Percentiles rank a stretch among this genome's conserved stretches.
phyloP scores from a whole-genome alignment of 805 yeast genomes.

The Metschnikowia henanensis region DNA sequence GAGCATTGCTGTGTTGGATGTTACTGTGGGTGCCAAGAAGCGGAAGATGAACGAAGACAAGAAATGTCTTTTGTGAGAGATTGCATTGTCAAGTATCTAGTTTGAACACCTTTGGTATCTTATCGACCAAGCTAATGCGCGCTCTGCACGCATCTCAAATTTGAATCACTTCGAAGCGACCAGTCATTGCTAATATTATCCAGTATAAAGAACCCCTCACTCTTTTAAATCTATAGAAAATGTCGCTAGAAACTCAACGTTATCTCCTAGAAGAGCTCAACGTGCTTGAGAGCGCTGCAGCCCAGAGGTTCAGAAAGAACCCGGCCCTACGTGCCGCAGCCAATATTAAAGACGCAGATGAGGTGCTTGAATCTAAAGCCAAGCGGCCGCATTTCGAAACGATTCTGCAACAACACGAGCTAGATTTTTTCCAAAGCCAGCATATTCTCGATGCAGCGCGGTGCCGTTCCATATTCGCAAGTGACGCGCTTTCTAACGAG shows the following conservation, averaged over 20 bases:
- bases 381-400: constrained; percentile 52
- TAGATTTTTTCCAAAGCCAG: constrained; percentile 48
- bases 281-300: constrained; percentile 63
- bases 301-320: constrained; percentile 59
- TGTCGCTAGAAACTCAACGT: constrained; percentile 36
- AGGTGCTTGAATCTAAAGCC: constrained; percentile 19
- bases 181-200: no score
- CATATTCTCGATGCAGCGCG: constrained; percentile 30
- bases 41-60: no score
- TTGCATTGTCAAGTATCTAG: not conserved
- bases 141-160: no score
- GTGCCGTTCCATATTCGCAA: constrained; percentile 2
- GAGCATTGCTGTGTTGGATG: no score
- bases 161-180: no score
- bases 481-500: constrained; percentile 12
- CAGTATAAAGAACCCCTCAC: no score
- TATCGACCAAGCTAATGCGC: no score
- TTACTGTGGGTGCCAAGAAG: no score
- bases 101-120: not conserved
- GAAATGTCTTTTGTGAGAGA: not conserved
- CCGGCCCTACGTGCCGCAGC: constrained; percentile 49
- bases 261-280: constrained; percentile 63
- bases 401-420: constrained; percentile 66
- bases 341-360: constrained; percentile 8
- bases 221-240: no score